Evolutionary conservation across 1,139 yeast genomes (phyloP), one percentile per base, ranked within the genome.

Genomic region (Yamadazyma trypodendri): DNA sequence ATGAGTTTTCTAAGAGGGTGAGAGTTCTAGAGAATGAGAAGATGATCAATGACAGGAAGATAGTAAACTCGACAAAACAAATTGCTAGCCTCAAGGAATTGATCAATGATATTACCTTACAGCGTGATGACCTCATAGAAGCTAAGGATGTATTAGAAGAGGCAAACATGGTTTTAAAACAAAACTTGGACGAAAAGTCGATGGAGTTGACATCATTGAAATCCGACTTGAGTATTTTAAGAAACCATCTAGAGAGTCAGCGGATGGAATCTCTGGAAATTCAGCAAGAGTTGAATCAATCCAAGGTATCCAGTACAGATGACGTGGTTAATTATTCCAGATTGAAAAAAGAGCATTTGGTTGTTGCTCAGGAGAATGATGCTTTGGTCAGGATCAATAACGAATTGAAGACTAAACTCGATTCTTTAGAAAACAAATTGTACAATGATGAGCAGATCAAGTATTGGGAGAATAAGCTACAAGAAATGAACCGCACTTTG

Each of bases 21-120:
- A 75, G 76, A 39, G 63, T 57, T 13, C 63, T 76, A 18, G 66
- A 63, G 55, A 75, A 55, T 63, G 81, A 58, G 48, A 67, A 55
- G 60, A 64, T 45, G 28, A 68, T 52, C 46, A 67, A 55, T 57
- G 79, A 62, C 61, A 64, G 65, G 45, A 77, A 61, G 46, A 58
- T 78, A n/a, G 63, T 58, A 8, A 72, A 74, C 21, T 62, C 77
- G 44, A 58, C 63, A 34, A 73, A 75, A 29, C 85, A 80, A 54
- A 68, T 78, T 2, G 56, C 58, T 10, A 71, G 75, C 1, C 59
- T 80, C 52, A 77, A 77, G 45, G 73, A 72, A 14, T 63, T 79
- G 7, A 71, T 77, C 39, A 75, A 65, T 28, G 81, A 78, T 41
- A 53, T 80, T 24, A 57, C 72, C 12, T 49, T 49, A 17, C 77